Base-by-base conservation (phyloP, 169 alveolate genomes). In the Eimeria brunetti region DNA sequence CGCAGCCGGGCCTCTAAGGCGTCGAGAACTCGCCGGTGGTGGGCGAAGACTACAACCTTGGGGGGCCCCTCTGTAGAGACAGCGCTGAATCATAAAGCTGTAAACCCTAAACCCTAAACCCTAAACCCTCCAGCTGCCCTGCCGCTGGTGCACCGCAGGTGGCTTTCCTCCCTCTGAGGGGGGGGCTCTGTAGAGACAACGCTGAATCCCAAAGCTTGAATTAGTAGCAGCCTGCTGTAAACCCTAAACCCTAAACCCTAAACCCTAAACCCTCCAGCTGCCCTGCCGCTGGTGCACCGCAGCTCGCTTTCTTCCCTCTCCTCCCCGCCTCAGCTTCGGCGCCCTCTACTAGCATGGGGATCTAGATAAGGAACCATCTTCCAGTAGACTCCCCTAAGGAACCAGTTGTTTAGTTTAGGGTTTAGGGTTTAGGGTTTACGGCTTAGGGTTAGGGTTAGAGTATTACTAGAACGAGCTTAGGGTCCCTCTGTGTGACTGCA, bases 21-120 rank as follows among this genome's bases (percentile, higher is more conserved):
- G 76, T 91, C 95, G 60, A 91, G 20, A 20, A 91, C 95, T 8
- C 95, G 95, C 33, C 95, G 95, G 53, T 91, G 95, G 60, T 91
- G 95, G 0, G 95, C 95, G n/a, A 91, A 91, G 44, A 91, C 81
- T 62, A 91, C 85, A 24, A 91, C 73, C 46, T 91, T 91, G 49
- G 91, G 44, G 9, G 90, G 88, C 5, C 41, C 78, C 41, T 84
- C 91, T 84, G 91, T 36, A 58, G 18, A 56, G n/a, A 69, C 1
- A 60, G 69, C 16, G 69, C 69, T 4, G 46, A 41, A n/a, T n/a
- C n/a, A n/a, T n/a, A n/a, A n/a, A 58, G 22, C n/a, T 58, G 67
- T 24, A 67, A 67, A 67, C 78, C 3, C 78, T 30, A 27, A 67
- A 24, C n/a, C n/a, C 78, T 36, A 14, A 67, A 67, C 78, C 78